Evolutionary conservation across 2,329 filamentous ascomycete species (phyloP).

Genomic region (Talaromyces sp.): DNA sequence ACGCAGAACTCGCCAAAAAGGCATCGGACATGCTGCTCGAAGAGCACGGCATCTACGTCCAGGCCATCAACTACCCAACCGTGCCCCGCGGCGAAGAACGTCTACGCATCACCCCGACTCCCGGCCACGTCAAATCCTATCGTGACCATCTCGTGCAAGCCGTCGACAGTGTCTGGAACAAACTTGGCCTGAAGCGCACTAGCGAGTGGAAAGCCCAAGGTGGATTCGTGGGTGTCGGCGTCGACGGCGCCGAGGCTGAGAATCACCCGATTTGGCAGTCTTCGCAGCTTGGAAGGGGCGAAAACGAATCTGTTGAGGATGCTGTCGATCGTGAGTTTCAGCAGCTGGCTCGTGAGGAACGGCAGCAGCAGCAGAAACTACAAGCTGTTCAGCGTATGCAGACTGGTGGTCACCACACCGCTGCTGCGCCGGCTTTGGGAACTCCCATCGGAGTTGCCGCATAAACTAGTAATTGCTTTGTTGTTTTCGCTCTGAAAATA

Average conservation of each 20-base stretch:
- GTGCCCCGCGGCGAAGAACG: constrained; percentile 97
- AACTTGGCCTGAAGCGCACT: constrained; percentile 86
- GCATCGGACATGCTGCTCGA: constrained; percentile 88
- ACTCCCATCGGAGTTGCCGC: constrained; percentile 26
- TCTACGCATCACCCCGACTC: constrained; percentile 91
- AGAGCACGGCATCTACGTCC: constrained; percentile 91
- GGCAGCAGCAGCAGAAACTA: constrained; percentile 3
- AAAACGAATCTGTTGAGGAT: constrained; percentile 58
- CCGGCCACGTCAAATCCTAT: constrained; percentile 79
- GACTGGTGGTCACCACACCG: constrained; percentile 11
- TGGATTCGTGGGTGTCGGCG: constrained; percentile 91
- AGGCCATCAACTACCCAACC: constrained; percentile 98
- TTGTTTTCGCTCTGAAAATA: not conserved
- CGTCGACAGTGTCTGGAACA: constrained; percentile 80
- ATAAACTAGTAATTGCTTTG: constrained; percentile 13
- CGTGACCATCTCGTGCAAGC: constrained; percentile 81
- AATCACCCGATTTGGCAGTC: constrained; percentile 85
- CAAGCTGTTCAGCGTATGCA: constrained; percentile 10
- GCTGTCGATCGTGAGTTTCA: constrained; percentile 44
- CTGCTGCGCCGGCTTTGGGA: constrained; percentile 18
- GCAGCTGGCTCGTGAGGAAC: constrained; percentile 14
- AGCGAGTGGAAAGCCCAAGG: constrained; percentile 87
- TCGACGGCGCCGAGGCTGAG: constrained; percentile 55
- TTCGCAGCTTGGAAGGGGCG: constrained; percentile 68
- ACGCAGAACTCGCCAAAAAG: constrained; percentile 85